Conservation (phyloP, 225 moss, liverwort and hornwort genomes). For the Sphagnum tenellum region DNA sequence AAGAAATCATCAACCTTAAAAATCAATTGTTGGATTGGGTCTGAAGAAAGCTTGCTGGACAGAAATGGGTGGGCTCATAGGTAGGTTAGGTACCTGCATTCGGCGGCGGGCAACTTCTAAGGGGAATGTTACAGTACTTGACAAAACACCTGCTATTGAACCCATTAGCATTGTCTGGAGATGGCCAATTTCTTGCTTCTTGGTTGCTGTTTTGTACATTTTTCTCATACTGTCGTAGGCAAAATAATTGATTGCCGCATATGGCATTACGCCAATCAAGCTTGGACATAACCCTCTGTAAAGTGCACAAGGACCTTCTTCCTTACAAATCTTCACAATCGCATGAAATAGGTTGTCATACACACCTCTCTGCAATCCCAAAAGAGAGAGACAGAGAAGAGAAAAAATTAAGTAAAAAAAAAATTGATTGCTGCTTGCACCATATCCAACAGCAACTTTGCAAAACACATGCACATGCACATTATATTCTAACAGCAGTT, state of each 20-base stretch:
- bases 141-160: constrained; percentile 69
- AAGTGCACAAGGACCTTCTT: constrained; percentile 77
- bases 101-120: constrained; percentile 93
- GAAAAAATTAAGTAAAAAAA: too few relatives aligned
- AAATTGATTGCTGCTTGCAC: too few relatives aligned
- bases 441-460: constrained; percentile 30
- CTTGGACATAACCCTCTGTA: constrained; percentile 90
- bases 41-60: too few relatives aligned
- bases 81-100: constrained; percentile 49
- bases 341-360: constrained; percentile 81
- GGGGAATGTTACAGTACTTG: constrained; percentile 86
- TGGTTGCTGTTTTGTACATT: constrained; percentile 56
- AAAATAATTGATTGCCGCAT: constrained; percentile 91
- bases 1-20: too few relatives aligned
- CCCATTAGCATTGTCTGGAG: constrained; percentile 83
- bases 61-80: too few relatives aligned
- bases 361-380: constrained; percentile 27
- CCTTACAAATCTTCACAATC: constrained; percentile 67
- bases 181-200: constrained; percentile 81
- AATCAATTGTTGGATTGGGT: too few relatives aligned
- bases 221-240: constrained; percentile 81
- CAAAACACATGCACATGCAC: background rate
- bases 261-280: constrained; percentile 88
- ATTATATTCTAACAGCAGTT: too few relatives aligned
- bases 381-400: too few relatives aligned